Conservation (phyloP, 768 basidiomycete genomes). For the Hysterangium stoloniferum region DNA sequence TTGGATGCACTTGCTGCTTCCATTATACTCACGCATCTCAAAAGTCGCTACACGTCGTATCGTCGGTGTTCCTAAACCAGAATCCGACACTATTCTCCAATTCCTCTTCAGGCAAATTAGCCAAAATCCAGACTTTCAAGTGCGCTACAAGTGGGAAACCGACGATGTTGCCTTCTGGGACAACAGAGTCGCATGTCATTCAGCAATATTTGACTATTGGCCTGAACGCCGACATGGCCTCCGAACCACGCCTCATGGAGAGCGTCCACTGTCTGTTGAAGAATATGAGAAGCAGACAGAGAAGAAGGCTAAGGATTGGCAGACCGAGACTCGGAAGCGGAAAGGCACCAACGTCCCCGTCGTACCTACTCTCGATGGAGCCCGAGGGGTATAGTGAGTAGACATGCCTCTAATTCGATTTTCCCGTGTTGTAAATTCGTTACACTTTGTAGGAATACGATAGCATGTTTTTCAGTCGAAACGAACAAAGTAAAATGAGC, state of each 20-base stretch:
- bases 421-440: no score
- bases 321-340: no score
- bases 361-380: no score
- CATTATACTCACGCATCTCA: neutral
- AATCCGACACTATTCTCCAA: slow-evolving; percentile 64
- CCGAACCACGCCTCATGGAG: slow-evolving; percentile 28
- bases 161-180: slow-evolving; percentile 85
- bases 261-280: slow-evolving; percentile 26
- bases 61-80: slow-evolving; percentile 70
- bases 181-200: slow-evolving; percentile 51
- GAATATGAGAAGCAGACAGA: slow-evolving; percentile 21
- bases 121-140: slow-evolving; percentile 65
- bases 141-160: slow-evolving; percentile 69
- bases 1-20: no score
- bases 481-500: no score
- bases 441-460: no score
- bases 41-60: slow-evolving; percentile 74
- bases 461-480: no score
- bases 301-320: no score
- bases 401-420: no score
- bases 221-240: slow-evolving; percentile 24
- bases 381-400: no score
- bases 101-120: slow-evolving; percentile 68
- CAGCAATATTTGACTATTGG: slow-evolving; percentile 26
- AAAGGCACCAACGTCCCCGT: no score